These are phyloP conservation scores for Populus alba DNA, from an alignment of 345 rosid genomes.

Conservation along the genomic window DNA sequence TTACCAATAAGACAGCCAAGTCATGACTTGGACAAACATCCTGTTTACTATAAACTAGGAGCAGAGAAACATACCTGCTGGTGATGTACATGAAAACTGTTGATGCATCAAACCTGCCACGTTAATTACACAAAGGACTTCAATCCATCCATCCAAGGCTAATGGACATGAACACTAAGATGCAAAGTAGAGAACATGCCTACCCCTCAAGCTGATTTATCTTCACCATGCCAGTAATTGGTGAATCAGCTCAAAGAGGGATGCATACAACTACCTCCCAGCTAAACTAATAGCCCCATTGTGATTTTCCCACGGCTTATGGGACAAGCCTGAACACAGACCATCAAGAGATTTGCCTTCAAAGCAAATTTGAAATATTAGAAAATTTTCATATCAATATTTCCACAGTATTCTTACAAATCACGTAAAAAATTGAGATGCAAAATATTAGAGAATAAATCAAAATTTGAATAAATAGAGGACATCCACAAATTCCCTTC, in stretches of 20 bases:
- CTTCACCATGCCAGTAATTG: background rate
- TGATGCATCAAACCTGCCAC: conserved; percentile 30
- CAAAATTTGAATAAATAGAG: background rate
- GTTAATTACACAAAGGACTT: conserved; percentile 19
- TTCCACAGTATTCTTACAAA: background rate
- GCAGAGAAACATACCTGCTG: conserved; percentile 31
- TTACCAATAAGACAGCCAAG: background rate
- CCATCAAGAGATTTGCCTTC: conserved; percentile 17
- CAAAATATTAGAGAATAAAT: background rate
- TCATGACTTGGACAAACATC: background rate
- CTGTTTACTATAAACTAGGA: conserved; percentile 7
- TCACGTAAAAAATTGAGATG: background rate
- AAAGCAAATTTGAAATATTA: conserved; percentile 15
- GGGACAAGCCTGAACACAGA: conserved; percentile 30
- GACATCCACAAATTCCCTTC: background rate
- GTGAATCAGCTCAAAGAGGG: conserved; percentile 9
- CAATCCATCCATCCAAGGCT: conserved; percentile 9
- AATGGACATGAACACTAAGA: conserved; percentile 8
- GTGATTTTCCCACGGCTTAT: conserved; percentile 21
- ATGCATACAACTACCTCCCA: conserved; percentile 19
- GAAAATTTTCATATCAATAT: background rate
- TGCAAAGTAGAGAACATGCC: conserved; percentile 18
- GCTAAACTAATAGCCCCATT: conserved; percentile 15
- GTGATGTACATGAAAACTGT: conserved; percentile 16
- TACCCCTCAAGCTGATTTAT: conserved; percentile 20